phyloP scores from a whole-genome alignment of 2,329 filamentous ascomycete genomes.

The Chrysoporthe austroafricana region DNA sequence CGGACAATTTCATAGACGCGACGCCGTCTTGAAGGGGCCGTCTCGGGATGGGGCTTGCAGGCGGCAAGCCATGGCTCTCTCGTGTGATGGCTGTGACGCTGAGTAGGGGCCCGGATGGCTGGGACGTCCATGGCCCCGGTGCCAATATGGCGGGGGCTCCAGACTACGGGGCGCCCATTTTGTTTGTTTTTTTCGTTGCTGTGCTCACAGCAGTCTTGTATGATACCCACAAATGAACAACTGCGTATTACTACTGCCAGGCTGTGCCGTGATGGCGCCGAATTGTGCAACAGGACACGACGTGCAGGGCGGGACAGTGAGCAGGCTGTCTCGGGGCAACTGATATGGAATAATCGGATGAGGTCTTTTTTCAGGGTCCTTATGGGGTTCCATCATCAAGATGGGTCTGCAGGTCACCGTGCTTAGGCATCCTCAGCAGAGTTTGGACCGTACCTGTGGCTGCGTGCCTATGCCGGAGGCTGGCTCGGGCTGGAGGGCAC shows the following conservation, averaged over 20 bases:
- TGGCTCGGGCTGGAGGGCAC: not conserved
- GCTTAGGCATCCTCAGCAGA: too few species aligned
- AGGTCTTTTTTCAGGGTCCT: not conserved
- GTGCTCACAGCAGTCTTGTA: not conserved
- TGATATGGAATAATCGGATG: too few species aligned
- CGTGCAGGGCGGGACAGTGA: too few species aligned
- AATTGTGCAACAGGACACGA: too few species aligned
- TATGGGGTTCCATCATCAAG: not conserved
- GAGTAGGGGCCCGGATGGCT: not conserved
- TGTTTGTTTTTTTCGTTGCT: not conserved
- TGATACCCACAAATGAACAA: constrained; percentile 11
- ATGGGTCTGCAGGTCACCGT: not conserved
- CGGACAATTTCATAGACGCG: constrained; percentile 62
- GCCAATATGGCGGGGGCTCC: not conserved
- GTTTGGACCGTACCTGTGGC: not conserved
- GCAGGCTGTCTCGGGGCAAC: too few species aligned
- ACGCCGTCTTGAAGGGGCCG: not conserved
- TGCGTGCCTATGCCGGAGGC: not conserved
- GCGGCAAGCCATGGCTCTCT: not conserved
- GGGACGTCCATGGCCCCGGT: not conserved
- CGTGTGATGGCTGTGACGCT: not conserved
- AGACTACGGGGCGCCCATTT: not conserved
- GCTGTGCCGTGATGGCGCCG: too few species aligned
- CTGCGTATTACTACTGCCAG: not conserved
- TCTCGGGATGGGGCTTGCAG: not conserved